phyloP scores from a whole-genome alignment of 371 early-diverging fungal genomes.

The Mucor mucedo region DNA sequence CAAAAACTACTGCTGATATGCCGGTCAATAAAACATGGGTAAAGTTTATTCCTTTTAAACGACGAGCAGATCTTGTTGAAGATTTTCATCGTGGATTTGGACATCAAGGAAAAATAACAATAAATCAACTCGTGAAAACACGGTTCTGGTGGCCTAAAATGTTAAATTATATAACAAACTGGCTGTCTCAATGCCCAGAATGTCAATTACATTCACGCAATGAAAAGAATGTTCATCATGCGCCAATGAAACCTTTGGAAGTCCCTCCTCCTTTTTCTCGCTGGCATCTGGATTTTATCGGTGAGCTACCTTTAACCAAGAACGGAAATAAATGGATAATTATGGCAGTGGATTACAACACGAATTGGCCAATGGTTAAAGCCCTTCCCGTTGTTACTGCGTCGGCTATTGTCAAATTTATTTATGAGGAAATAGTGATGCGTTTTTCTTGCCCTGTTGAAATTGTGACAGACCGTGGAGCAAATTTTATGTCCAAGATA shows the following conservation, averaged over 20 bases:
- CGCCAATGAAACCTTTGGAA: constrained; percentile 12
- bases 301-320: constrained; percentile 26
- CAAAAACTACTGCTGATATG: neutral
- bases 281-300: constrained; percentile 40
- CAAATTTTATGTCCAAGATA: constrained; percentile 15
- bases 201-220: constrained; percentile 10
- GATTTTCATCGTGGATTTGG: constrained; percentile 20
- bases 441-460: constrained; percentile 30
- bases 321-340: constrained; percentile 30
- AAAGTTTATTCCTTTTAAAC: neutral
- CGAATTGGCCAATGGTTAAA: constrained; percentile 45
- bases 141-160: constrained; percentile 15
- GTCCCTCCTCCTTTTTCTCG: constrained; percentile 20
- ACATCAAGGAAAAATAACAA: constrained; percentile 14
- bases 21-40: neutral
- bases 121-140: neutral
- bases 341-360: constrained; percentile 45
- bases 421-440: constrained; percentile 35
- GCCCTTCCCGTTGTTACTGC: constrained; percentile 16
- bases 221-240: neutral
- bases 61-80: constrained; percentile 16
- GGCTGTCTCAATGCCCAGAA: constrained; percentile 10
- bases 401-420: constrained; percentile 29
- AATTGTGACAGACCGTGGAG: constrained; percentile 32
- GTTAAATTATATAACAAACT: constrained; percentile 5